phyloP scores from a whole-genome alignment of 208 protist species.

The Leishmania tropica region DNA sequence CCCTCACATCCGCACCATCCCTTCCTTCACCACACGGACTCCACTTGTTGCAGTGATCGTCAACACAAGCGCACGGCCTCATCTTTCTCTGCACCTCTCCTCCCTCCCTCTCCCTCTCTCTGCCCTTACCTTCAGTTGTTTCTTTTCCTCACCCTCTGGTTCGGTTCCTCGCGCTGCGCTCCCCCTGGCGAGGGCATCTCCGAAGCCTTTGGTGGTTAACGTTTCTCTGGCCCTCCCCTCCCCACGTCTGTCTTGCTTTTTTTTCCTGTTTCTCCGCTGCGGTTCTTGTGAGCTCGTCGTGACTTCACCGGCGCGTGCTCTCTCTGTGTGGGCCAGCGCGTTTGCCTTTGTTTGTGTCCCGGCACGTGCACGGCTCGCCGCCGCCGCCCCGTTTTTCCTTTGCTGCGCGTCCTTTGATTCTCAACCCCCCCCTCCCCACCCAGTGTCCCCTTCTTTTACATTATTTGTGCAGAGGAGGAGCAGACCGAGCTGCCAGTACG shows the following conservation, averaged over 20 bases:
- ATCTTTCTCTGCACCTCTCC: neutral
- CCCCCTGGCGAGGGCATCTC: neutral
- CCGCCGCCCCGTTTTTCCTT: neutral
- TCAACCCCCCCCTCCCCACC: neutral
- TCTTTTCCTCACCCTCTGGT: neutral
- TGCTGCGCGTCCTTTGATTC: neutral
- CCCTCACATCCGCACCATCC: neutral
- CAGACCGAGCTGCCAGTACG: too few species aligned
- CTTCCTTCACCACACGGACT: neutral
- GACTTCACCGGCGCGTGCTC: neutral
- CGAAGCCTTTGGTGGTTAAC: neutral
- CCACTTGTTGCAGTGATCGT: neutral
- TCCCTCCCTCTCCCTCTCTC: constrained; percentile 1
- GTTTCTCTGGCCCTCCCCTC: neutral
- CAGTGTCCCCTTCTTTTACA: neutral
- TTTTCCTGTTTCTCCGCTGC: neutral
- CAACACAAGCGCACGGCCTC: neutral
- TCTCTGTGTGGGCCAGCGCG: neutral
- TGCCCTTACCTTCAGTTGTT: neutral
- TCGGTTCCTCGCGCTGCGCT: neutral
- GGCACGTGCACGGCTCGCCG: neutral
- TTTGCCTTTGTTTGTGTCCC: neutral
- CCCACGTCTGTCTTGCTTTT: neutral
- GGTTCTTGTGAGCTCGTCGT: neutral
- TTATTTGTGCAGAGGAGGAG: neutral